Evolutionary conservation across 352 stramenopile genomes (phyloP).

Genomic region (Phytopythium chamaehyphon): DNA sequence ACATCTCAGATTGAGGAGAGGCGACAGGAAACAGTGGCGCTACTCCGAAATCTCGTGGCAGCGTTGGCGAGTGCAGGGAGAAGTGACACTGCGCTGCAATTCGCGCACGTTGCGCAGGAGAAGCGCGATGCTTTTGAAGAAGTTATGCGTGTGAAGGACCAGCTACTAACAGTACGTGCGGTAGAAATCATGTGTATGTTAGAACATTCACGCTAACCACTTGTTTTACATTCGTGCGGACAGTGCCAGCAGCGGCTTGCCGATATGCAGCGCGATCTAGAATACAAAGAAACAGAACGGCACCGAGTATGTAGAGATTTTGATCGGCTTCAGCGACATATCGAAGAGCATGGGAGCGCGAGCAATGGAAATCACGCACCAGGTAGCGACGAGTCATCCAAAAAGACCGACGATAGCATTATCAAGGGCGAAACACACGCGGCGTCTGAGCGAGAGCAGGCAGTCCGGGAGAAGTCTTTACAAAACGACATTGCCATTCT

Average conservation of each 20-base stretch:
- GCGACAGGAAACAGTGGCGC: constrained; percentile 20
- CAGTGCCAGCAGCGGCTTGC: constrained; percentile 55
- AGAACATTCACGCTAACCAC: constrained; percentile 1
- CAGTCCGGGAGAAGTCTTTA: constrained; percentile 26
- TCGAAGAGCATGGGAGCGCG: constrained; percentile 33
- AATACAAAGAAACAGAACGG: constrained; percentile 71
- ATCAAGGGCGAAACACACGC: constrained; percentile 16
- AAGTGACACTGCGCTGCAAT: constrained; percentile 30
- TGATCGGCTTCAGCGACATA: constrained; percentile 55
- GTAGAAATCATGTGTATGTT: neutral
- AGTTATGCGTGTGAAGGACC: constrained; percentile 38
- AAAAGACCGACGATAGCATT: constrained; percentile 1
- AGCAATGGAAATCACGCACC: constrained; percentile 3
- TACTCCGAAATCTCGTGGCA: constrained; percentile 35
- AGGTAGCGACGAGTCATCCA: neutral
- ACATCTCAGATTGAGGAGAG: constrained; percentile 34
- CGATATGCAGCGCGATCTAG: constrained; percentile 61
- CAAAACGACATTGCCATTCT: constrained; percentile 33
- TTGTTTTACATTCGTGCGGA: constrained; percentile 3
- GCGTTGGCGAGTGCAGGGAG: constrained; percentile 15
- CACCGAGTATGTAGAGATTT: constrained; percentile 75
- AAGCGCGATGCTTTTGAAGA: constrained; percentile 48
- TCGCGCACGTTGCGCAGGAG: constrained; percentile 49
- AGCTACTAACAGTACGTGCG: constrained; percentile 48
- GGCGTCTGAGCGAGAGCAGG: constrained; percentile 20